Evolutionary conservation across 2,329 filamentous ascomycete genomes (phyloP), one percentile per base, ranked within the genome.

Genomic region (Tothia fuscella): DNA sequence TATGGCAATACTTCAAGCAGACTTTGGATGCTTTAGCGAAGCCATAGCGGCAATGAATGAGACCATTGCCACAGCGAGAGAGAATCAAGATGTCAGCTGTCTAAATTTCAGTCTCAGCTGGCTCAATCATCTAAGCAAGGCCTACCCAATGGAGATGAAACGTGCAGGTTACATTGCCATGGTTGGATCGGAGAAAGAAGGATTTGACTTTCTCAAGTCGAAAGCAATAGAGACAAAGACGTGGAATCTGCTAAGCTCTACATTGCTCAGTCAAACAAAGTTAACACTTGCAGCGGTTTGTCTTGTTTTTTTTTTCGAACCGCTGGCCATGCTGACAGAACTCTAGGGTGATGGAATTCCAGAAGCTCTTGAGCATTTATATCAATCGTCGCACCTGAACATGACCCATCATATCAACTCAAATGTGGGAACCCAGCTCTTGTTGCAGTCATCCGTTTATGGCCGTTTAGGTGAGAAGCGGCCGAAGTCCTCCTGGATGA

Each of bases 21-120:
- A 96, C 58, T 96, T 96, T 65, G 88, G 88, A 35, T 94, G 85
- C 56, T 80, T 87, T 57, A 74, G 77, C 30, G 88, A 96, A 61
- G 89, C 89, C 5, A 74, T 96, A n/a, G 76, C 85, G 9, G 84
- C 89, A 10, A 94, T 98, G 78, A 78, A 93, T 32, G 91, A 96
- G 59, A 88, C 89, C 0, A 87, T 98, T 25, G 80, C 88, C 0
- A 93, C 87, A n/a, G 91, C 91, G 1, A 71, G 89, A 47, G 91
- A 96, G 59, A 93, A 93, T 50, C 80, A 87, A 49, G 91, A 98
- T 55, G 84, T 86, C 68, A 79, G 76, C 3, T 96, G 91, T 56
- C 70, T 98, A 43, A 96, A 95, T 59, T 96, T 93, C 61, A 84
- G 87, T 24, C 74, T 98, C 47, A 93, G 87, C 55, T 98, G 91